Conservation (phyloP, 2,329 filamentous ascomycete species). For the Akanthomyces muscarius region DNA sequence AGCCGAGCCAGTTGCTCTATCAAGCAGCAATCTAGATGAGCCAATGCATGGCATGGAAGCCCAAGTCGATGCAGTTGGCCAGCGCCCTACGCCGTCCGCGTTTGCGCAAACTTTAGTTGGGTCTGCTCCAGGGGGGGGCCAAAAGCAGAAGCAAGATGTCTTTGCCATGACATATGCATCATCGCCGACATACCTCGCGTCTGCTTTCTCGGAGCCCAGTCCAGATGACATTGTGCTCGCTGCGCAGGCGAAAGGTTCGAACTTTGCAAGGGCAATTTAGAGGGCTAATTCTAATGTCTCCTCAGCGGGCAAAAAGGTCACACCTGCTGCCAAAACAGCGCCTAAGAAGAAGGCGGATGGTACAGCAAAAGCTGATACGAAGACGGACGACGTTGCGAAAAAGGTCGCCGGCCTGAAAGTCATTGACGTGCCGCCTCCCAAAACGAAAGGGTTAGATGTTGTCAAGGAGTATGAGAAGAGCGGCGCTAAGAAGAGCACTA, state of each 20-base stretch:
- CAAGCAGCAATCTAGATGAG: neutral
- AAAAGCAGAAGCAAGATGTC: conserved; percentile 29
- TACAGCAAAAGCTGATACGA: conserved; percentile 21
- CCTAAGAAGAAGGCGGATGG: conserved; percentile 40
- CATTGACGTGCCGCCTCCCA: conserved; percentile 53
- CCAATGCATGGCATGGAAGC: neutral
- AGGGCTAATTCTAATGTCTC: conserved; percentile 50
- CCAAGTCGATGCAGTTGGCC: neutral
- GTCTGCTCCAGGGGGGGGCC: conserved; percentile 31
- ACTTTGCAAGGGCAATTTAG: conserved; percentile 47
- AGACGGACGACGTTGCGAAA: conserved; percentile 25
- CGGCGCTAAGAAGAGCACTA: conserved; percentile 73
- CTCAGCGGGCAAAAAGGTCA: conserved; percentile 52
- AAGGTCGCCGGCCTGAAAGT: conserved; percentile 37
- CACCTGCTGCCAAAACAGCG: conserved; percentile 33
- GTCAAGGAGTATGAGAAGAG: conserved; percentile 73
- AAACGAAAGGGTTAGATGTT: conserved; percentile 80
- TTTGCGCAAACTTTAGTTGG: conserved; percentile 54
- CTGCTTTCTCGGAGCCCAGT: conserved; percentile 78
- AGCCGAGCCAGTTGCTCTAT: neutral
- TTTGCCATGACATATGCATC: conserved; percentile 48
- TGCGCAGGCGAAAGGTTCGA: conserved; percentile 87
- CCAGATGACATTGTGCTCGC: conserved; percentile 85
- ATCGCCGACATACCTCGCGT: conserved; percentile 46
- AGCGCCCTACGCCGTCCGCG: conserved; percentile 42